Evolutionary conservation across 2,329 filamentous ascomycete species (phyloP), one percentile per base, ranked within the genome.

Genomic region (Fusarium floridanum): DNA sequence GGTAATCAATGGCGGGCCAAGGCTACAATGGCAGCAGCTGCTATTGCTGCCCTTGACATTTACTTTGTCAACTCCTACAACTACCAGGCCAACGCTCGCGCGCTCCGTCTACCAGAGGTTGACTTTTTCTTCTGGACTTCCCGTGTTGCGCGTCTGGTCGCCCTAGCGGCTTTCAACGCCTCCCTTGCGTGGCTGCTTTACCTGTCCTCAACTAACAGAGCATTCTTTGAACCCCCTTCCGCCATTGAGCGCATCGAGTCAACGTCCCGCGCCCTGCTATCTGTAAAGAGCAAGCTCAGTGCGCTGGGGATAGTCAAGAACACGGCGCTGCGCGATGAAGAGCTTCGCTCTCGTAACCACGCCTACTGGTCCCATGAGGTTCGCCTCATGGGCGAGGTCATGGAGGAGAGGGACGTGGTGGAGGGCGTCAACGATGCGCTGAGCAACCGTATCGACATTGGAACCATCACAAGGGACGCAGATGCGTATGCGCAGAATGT

Each of bases 311-410:
- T 97, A 67, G 85, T 97, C 55, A 90, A 93, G 81, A 98, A 98
- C 84, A 94, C 94, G 4, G 89, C 94, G 17, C 86, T 93, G 66
- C 86, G 95, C 65, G 94, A 98, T 83, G 88, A 90, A 72, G 89
- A 88, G 50, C 84, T 98, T 81, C 90, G 95, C 68, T 86, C 83
- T 3, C 88, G 89, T 67, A 88, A 89, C 60, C 89, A 92, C 76
- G 88, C 86, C 17, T 98, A 98, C 83, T 98, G 96, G 96, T 85
- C 87, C 11, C 92, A 92, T 53, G 94, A 98, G 84, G 92, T 91
- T 8, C 86, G 89, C 61, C 82, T 94, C 34, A 94, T 93, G 89
- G 85, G 88, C 39, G 91, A 93, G 78, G 91, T 94, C 27, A 93
- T 97, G 88, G 93, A 95, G 85, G 93, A 96, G 72, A 88, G 91